These are phyloP conservation scores for Venturia carpophila DNA, from an alignment of 2,329 filamentous ascomycete genomes.

Conservation along the genomic window DNA sequence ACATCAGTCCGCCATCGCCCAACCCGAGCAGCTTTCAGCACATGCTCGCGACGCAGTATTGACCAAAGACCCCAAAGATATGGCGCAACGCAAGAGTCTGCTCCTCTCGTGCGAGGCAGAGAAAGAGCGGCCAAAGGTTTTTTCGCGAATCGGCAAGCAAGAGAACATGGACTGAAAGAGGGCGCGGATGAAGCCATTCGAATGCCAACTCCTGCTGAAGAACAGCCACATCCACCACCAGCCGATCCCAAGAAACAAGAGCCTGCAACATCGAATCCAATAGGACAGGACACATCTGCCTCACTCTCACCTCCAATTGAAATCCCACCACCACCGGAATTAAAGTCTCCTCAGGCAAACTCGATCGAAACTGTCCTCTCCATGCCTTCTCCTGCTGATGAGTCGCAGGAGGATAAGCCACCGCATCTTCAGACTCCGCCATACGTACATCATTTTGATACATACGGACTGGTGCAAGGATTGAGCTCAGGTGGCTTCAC, in stretches of 20 bases:
- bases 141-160: not conserved
- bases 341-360: conserved; percentile 24
- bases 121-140: conserved; percentile 13
- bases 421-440: conserved; percentile 65
- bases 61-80: conserved; percentile 30
- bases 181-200: not conserved
- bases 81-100: conserved; percentile 41
- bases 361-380: conserved; percentile 35
- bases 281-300: not conserved
- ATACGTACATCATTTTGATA: conserved; percentile 96
- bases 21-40: conserved; percentile 9
- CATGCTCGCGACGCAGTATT: not conserved
- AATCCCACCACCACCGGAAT: conserved; percentile 16
- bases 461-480: conserved; percentile 77
- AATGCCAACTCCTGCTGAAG: not conserved
- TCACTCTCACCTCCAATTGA: conserved; percentile 8
- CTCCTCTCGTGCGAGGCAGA: conserved; percentile 29
- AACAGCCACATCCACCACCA: not conserved
- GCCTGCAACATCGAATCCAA: not conserved
- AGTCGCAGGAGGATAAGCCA: conserved; percentile 39
- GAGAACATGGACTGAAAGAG: not conserved
- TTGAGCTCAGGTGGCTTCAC: conserved; percentile 66
- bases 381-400: conserved; percentile 33
- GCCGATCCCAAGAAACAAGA: not conserved
- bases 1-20: conserved; percentile 11